These are phyloP conservation scores for Solanum hybrid DNA, from an alignment of 305 asterid genomes.

Conservation along the genomic window DNA sequence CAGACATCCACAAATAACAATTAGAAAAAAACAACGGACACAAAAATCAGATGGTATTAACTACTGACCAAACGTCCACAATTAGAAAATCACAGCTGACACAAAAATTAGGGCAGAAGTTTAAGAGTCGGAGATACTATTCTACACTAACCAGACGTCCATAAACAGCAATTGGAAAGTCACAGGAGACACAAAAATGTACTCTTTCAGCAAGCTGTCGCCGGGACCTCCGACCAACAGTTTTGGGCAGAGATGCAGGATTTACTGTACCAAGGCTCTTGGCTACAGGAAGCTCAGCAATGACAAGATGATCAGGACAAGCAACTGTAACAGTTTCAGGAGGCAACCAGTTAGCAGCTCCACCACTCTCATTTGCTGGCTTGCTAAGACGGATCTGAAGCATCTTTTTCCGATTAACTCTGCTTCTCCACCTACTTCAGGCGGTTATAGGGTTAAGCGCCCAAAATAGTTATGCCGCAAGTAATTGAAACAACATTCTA, in stretches of 20 bases:
- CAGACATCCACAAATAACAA: background rate
- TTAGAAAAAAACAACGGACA: background rate
- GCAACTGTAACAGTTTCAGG: background rate
- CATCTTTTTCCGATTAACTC: background rate
- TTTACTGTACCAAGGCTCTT: constrained; percentile 61
- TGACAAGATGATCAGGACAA: constrained; percentile 14
- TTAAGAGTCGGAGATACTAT: background rate
- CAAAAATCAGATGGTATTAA: background rate
- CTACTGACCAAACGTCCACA: background rate
- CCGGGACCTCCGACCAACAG: constrained; percentile 57
- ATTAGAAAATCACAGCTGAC: background rate
- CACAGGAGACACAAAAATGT: constrained; percentile 67
- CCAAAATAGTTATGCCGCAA: background rate
- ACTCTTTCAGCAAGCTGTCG: background rate
- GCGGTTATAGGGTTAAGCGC: background rate
- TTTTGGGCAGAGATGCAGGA: constrained; percentile 45
- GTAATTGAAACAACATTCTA: background rate
- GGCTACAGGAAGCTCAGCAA: constrained; percentile 94
- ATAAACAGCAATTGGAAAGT: constrained; percentile 75
- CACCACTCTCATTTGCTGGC: background rate
- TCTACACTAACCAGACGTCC: constrained; percentile 67
- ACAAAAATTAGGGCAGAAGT: background rate
- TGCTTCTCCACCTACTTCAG: background rate
- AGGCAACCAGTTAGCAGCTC: background rate
- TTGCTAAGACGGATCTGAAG: background rate